phyloP scores from a whole-genome alignment of 2,329 filamentous ascomycete species.

The Talaromyces sp. region DNA sequence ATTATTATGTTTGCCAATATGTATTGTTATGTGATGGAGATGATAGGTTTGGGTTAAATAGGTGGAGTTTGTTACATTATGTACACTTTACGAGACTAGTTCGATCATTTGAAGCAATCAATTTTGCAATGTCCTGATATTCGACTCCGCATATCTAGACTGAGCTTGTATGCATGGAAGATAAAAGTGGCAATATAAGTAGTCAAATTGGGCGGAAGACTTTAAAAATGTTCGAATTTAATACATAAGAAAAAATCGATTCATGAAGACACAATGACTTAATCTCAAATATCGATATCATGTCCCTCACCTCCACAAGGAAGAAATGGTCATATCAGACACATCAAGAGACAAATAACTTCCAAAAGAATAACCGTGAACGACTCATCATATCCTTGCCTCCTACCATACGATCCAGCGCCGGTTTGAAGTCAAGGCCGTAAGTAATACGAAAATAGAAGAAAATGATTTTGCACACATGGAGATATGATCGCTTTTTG shows the following conservation, averaged over 20 bases:
- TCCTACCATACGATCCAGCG: constrained; percentile 41
- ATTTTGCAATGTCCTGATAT: neutral
- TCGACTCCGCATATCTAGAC: neutral
- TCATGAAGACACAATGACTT: neutral
- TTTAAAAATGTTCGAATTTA: neutral
- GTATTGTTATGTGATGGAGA: neutral
- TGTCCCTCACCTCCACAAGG: neutral
- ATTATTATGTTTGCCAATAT: neutral
- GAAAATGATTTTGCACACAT: constrained; percentile 23
- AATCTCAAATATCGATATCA: neutral
- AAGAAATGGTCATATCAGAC: neutral
- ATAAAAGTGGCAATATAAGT: neutral
- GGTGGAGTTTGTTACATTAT: neutral
- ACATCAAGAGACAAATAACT: neutral
- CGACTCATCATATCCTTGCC: constrained; percentile 23
- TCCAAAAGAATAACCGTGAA: constrained; percentile 15
- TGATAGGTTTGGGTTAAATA: neutral
- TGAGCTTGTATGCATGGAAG: neutral
- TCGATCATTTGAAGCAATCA: too few species aligned
- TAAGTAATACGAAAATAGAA: constrained; percentile 30
- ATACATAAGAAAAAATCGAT: neutral
- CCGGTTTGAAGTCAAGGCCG: constrained; percentile 32
- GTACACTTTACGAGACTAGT: neutral
- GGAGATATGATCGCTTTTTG: constrained; percentile 28
- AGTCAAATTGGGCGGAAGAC: neutral